These are phyloP conservation scores for Aspergillus viridinutans DNA, from an alignment of 2,329 filamentous ascomycete species.

Conservation along the genomic window DNA sequence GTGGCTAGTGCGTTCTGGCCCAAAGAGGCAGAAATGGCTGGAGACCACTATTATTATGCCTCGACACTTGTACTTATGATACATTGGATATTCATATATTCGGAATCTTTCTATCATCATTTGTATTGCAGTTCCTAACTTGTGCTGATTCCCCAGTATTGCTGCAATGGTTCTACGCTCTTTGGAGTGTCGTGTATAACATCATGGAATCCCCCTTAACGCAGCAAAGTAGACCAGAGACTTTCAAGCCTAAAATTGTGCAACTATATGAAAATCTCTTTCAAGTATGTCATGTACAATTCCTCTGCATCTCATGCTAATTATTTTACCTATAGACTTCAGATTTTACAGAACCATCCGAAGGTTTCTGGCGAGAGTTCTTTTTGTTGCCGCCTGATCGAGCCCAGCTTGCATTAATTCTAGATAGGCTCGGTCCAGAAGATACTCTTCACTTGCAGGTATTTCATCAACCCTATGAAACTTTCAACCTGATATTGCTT, in stretches of 20 bases:
- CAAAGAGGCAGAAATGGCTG: background rate
- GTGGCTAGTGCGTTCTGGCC: constrained; percentile 5
- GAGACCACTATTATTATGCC: background rate
- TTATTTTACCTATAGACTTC: constrained; percentile 50
- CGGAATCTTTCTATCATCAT: background rate
- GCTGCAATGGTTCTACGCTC: constrained; percentile 14
- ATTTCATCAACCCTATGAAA: background rate
- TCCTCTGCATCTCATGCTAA: background rate
- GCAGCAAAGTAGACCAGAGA: constrained; percentile 82
- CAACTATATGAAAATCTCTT: constrained; percentile 83
- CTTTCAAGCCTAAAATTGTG: constrained; percentile 92
- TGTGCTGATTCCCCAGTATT: constrained; percentile 9
- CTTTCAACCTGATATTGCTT: background rate
- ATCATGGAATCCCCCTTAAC: constrained; percentile 90
- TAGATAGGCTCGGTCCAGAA: constrained; percentile 67
- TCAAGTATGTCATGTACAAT: constrained; percentile 40
- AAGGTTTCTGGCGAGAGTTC: constrained; percentile 95
- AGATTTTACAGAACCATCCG: constrained; percentile 65
- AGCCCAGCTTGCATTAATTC: constrained; percentile 60
- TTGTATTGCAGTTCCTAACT: background rate
- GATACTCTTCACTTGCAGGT: constrained; percentile 73
- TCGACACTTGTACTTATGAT: background rate
- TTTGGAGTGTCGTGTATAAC: constrained; percentile 11
- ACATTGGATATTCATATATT: background rate
- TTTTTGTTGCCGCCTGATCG: constrained; percentile 84